Evolutionary conservation across 257 asterid species (phyloP).

Genomic region (Solanum peruvianum): DNA sequence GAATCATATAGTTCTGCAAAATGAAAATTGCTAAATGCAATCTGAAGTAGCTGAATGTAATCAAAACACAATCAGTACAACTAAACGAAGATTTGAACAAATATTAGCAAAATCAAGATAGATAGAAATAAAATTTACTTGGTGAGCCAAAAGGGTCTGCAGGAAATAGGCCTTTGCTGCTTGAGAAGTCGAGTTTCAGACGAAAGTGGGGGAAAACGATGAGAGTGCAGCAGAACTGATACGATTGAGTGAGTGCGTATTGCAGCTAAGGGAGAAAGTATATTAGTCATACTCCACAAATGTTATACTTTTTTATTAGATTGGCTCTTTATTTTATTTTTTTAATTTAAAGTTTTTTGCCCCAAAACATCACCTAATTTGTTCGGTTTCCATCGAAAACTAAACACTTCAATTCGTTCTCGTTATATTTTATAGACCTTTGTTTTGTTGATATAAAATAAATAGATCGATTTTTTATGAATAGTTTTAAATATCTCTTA

Average conservation of each 20-base stretch:
- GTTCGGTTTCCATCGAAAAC: neutral
- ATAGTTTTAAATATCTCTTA: neutral
- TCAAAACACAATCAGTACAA: neutral
- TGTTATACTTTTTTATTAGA: neutral
- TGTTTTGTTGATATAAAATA: rapidly evolving
- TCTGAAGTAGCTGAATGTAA: neutral
- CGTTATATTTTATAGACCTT: rapidly evolving
- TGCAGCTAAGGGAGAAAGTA: neutral
- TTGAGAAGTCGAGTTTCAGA: neutral
- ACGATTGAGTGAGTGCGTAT: neutral
- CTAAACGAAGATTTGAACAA: neutral
- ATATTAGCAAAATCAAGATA: neutral
- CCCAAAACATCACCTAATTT: neutral
- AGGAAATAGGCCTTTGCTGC: neutral
- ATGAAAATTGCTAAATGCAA: neutral
- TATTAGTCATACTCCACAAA: neutral
- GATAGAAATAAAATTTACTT: neutral
- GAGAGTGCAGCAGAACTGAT: neutral
- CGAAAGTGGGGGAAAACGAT: neutral
- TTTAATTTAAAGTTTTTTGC: neutral
- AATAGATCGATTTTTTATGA: neutral
- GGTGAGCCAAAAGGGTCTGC: neutral
- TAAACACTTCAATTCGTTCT: neutral
- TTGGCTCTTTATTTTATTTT: neutral
- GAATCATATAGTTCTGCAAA: neutral